These are phyloP conservation scores for Litsea cubeba DNA, from an alignment of 164 flowering plant genomes.

Conservation along the genomic window DNA sequence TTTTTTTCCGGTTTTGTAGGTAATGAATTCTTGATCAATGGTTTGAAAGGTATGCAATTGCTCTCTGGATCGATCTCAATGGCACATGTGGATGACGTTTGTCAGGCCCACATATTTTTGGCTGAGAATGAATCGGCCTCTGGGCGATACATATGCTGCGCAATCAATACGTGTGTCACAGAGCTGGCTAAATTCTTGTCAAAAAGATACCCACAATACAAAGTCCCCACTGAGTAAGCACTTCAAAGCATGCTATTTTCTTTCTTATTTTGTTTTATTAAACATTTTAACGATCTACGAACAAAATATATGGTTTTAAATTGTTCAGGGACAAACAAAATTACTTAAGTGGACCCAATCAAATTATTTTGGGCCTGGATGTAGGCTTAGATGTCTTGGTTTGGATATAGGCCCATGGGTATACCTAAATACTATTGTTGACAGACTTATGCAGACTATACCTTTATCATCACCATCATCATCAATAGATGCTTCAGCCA, in stretches of 20 bases:
- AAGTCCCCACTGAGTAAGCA: constrained; percentile 41
- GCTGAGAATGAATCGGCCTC: constrained; percentile 72
- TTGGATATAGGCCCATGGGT: too few species aligned
- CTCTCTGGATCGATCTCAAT: constrained; percentile 69
- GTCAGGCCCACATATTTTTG: constrained; percentile 60
- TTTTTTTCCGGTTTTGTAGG: constrained; percentile 24
- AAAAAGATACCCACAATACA: constrained; percentile 54
- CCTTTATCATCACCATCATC: too few species aligned
- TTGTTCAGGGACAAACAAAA: too few species aligned
- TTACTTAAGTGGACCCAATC: too few species aligned
- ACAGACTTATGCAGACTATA: too few species aligned
- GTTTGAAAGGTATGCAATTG: constrained; percentile 63
- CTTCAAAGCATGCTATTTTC: not conserved
- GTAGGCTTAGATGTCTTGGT: too few species aligned
- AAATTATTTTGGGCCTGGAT: too few species aligned
- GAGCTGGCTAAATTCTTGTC: constrained; percentile 67
- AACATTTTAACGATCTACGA: too few species aligned
- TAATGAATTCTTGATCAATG: constrained; percentile 41
- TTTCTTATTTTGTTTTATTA: not conserved
- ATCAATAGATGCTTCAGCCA: too few species aligned
- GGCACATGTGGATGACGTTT: constrained; percentile 66
- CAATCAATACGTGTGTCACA: constrained; percentile 45
- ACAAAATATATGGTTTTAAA: too few species aligned
- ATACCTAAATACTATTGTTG: too few species aligned
- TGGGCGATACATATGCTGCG: constrained; percentile 70